These are phyloP conservation scores for Wickerhamiella alocasiicola DNA, from an alignment of 805 yeast species.

Conservation along the genomic window DNA sequence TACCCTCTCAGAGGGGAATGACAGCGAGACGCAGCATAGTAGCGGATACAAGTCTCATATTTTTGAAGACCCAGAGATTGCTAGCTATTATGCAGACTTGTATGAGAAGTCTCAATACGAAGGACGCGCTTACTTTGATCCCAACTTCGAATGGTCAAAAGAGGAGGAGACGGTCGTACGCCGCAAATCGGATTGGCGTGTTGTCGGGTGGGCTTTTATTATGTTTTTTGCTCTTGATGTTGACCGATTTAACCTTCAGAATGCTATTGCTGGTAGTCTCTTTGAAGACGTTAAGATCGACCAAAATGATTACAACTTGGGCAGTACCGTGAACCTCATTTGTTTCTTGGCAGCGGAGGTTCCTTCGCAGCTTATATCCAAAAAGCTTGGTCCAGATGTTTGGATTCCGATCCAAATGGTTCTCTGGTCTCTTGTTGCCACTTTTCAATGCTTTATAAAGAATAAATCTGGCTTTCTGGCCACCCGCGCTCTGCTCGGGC, in stretches of 20 bases:
- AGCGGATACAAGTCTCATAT: too few relatives aligned
- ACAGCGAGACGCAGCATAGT: constrained; percentile 34
- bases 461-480: constrained; percentile 34
- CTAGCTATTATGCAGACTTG: constrained; percentile 33
- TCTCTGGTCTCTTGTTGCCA: constrained; percentile 44
- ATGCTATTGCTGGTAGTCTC: constrained; percentile 45
- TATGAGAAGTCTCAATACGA: constrained; percentile 41
- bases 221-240: constrained; percentile 46
- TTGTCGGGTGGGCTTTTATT: constrained; percentile 41
- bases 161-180: constrained; percentile 36
- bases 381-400: constrained; percentile 47
- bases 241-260: constrained; percentile 43
- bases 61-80: constrained; percentile 37
- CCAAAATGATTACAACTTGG: constrained; percentile 43
- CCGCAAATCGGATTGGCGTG: constrained; percentile 41
- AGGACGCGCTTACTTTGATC: constrained; percentile 41
- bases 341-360: constrained; percentile 46
- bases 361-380: constrained; percentile 56
- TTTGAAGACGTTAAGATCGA: constrained; percentile 35
- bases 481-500: constrained; percentile 42
- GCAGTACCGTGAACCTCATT: constrained; percentile 41
- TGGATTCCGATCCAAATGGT: constrained; percentile 50
- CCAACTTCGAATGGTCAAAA: constrained; percentile 37
- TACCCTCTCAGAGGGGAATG: neutral
- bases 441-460: constrained; percentile 36